Conservation (phyloP, 2,329 filamentous ascomycete species). For the Nigrospora oryzae region DNA sequence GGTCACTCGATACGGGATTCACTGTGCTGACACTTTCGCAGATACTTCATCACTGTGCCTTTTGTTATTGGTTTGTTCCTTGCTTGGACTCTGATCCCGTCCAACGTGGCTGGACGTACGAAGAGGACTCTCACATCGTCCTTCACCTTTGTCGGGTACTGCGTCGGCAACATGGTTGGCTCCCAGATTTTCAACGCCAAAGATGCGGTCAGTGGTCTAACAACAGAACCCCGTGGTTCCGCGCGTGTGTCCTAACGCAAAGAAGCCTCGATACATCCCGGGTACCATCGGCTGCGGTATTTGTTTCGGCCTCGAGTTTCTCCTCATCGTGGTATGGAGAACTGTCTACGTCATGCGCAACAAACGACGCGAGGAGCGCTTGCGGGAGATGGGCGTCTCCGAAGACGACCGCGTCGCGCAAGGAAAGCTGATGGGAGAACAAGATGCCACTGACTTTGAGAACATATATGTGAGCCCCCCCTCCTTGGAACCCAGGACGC, state of each 20-base stretch:
- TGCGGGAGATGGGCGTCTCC: conserved; percentile 20
- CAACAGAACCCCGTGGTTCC: neutral
- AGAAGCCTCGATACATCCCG: conserved; percentile 30
- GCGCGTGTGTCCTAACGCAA: neutral
- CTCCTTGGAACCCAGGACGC: neutral
- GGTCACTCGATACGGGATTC: neutral
- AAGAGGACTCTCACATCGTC: conserved; percentile 17
- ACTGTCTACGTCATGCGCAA: conserved; percentile 30
- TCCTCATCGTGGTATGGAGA: conserved; percentile 29
- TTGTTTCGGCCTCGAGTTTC: conserved; percentile 27
- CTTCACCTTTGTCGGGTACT: conserved; percentile 6
- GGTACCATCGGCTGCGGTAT: conserved; percentile 29
- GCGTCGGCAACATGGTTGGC: conserved; percentile 33
- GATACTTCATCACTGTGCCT: conserved; percentile 25
- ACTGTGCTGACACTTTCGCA: neutral
- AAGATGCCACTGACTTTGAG: conserved; percentile 27
- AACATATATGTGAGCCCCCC: conserved; percentile 23
- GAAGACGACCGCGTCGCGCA: conserved; percentile 22
- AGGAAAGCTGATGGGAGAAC: conserved; percentile 24
- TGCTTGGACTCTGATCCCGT: conserved; percentile 28
- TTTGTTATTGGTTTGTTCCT: conserved; percentile 23
- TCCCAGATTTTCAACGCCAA: conserved; percentile 33
- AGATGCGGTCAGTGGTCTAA: conserved; percentile 25
- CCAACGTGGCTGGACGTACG: conserved; percentile 35
- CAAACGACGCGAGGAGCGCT: conserved; percentile 17